Evolutionary conservation across 2,329 filamentous ascomycete genomes (phyloP).

Genomic region (Shiraia sp.): DNA sequence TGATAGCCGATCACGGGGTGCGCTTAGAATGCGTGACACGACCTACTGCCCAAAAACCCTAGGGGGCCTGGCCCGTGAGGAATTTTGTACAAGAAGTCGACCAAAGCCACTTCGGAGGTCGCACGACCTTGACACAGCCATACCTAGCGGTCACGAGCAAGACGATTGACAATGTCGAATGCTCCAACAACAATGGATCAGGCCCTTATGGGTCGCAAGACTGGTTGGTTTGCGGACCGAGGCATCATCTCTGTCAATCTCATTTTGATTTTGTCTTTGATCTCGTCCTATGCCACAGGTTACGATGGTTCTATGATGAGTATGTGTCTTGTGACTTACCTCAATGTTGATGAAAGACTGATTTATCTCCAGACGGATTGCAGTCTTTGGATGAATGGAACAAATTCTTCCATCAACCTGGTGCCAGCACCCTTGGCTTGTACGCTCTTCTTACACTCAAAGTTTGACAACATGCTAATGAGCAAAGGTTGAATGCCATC

Average conservation of each 20-base stretch:
- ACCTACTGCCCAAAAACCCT: not conserved
- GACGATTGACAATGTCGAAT: constrained; percentile 1
- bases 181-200: constrained; percentile 4
- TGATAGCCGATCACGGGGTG: not conserved
- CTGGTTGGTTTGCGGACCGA: constrained; percentile 4
- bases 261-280: constrained; percentile 7
- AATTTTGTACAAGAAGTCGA: constrained; percentile 1
- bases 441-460: not conserved
- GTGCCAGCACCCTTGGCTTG: constrained; percentile 4
- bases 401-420: constrained; percentile 3
- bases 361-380: constrained; percentile 1
- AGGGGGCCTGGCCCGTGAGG: not conserved
- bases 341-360: not conserved
- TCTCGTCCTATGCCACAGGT: constrained; percentile 12
- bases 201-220: constrained; percentile 5
- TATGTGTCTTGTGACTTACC: not conserved
- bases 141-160: not conserved
- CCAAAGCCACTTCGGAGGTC: not conserved
- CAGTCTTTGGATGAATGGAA: constrained; percentile 12
- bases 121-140: not conserved
- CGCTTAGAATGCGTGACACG: not conserved
- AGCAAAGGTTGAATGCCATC: constrained; percentile 20
- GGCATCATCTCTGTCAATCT: constrained; percentile 10
- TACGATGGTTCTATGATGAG: constrained; percentile 18
- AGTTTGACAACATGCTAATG: not conserved